These are phyloP conservation scores for Pinus albicaulis DNA, from an alignment of 75 land plant species.

Conservation along the genomic window DNA sequence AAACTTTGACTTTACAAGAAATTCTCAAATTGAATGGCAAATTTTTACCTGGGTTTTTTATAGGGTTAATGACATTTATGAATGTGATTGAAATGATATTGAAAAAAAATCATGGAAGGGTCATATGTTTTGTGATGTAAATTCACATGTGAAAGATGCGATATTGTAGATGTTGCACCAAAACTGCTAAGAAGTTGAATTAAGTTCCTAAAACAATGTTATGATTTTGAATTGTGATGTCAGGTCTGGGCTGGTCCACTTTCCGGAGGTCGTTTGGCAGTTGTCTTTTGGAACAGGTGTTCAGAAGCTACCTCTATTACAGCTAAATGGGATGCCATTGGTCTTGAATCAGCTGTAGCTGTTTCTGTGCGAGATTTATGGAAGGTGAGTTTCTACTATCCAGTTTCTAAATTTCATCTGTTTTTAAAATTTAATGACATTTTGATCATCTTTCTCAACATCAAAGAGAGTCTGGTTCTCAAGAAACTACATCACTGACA, in stretches of 20 bases:
- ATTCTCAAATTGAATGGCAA: no score
- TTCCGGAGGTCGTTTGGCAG: conserved; percentile 58
- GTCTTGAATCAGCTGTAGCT: conserved; percentile 37
- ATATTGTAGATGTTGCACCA: no score
- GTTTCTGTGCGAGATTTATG: conserved; percentile 78
- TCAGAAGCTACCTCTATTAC: conserved; percentile 39
- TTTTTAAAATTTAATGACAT: background rate
- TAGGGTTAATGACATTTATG: no score
- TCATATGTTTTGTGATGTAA: no score
- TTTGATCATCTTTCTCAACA: background rate
- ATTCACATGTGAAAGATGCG: no score
- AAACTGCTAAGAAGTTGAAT: no score
- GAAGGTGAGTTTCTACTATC: conserved; percentile 46
- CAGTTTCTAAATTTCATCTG: background rate
- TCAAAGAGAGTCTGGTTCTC: background rate
- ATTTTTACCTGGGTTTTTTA: no score
- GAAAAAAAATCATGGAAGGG: no score
- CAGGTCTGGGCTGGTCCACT: conserved; percentile 97
- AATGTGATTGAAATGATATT: no score
- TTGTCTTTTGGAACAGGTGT: conserved; percentile 83
- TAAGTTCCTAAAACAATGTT: no score
- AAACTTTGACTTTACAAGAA: no score
- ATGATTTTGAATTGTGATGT: no score
- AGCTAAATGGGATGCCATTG: conserved; percentile 59
- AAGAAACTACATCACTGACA: background rate